phyloP scores from a whole-genome alignment of 495 filamentous ascomycete genomes.

The Aspergillus coremiiformis region DNA sequence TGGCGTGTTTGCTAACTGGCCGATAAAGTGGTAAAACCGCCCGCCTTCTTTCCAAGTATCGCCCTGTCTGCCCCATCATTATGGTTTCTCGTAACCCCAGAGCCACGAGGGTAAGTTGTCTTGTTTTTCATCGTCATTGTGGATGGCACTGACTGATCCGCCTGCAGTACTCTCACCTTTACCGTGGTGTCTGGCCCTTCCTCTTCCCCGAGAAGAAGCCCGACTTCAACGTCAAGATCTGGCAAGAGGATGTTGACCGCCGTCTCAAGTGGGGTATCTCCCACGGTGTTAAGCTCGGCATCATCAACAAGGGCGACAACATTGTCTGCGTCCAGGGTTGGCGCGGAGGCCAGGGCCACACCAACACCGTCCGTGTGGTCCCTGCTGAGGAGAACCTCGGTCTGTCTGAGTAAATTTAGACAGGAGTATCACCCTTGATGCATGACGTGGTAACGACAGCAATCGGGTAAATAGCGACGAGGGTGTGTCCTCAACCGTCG shows the following conservation, averaged over 20 bases:
- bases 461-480: slow-evolving; percentile 13
- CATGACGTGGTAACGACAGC: slow-evolving; percentile 16
- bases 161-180: slow-evolving; percentile 74
- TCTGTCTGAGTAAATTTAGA: slow-evolving; percentile 33
- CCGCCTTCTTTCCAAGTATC: slow-evolving; percentile 93
- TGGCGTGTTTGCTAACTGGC: slow-evolving; percentile 20
- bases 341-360: slow-evolving; percentile 96
- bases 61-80: slow-evolving; percentile 95
- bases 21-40: slow-evolving; percentile 71
- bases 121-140: background rate
- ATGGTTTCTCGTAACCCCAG: slow-evolving; percentile 87
- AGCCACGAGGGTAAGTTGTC: slow-evolving; percentile 59
- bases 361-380: slow-evolving; percentile 79
- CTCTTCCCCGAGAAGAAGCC: slow-evolving; percentile 87
- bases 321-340: slow-evolving; percentile 97
- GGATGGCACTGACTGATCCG: background rate
- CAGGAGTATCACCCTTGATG: slow-evolving; percentile 4
- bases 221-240: slow-evolving; percentile 78
- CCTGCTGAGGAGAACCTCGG: slow-evolving; percentile 60
- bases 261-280: slow-evolving; percentile 91
- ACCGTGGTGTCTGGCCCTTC: slow-evolving; percentile 97
- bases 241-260: slow-evolving; percentile 97
- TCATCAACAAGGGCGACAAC: slow-evolving; percentile 73
- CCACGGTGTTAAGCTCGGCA: slow-evolving; percentile 74
- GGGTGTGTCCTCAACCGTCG: slow-evolving; percentile 10